A percentile compares a stretch with the other conserved stretches of the same genome.
These are phyloP conservation scores for Lipomyces japonicus DNA, from an alignment of 805 yeast genomes.

Conservation along the genomic window DNA sequence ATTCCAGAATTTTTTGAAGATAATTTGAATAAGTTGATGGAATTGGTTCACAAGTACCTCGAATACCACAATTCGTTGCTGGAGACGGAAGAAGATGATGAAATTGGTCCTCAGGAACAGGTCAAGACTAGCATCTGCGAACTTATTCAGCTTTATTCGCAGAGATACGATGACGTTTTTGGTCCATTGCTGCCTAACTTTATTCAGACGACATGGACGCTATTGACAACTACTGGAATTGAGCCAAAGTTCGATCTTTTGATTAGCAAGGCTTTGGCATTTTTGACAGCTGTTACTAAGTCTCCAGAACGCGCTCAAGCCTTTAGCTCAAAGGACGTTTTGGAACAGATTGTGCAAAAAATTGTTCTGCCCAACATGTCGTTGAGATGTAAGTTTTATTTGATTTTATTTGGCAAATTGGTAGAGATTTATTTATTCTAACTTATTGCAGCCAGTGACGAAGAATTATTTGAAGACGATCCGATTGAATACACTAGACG, in stretches of 20 bases:
- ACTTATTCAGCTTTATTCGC: constrained; percentile 76
- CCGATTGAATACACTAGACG: constrained; percentile 90
- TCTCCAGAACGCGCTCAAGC: constrained; percentile 60
- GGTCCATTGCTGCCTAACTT: constrained; percentile 72
- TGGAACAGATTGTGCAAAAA: constrained; percentile 74
- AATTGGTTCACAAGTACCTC: constrained; percentile 75
- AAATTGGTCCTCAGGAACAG: constrained; percentile 62
- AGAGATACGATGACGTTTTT: constrained; percentile 88
- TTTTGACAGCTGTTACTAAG: constrained; percentile 75
- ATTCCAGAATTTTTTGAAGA: constrained; percentile 98
- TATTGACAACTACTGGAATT: constrained; percentile 60
- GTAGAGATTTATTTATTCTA: neutral
- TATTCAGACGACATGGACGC: constrained; percentile 76
- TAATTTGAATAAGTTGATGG: constrained; percentile 71
- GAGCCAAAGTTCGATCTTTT: constrained; percentile 80
- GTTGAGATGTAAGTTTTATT: constrained; percentile 46
- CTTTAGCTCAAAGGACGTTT: constrained; percentile 54
- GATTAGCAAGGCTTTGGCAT: constrained; percentile 74
- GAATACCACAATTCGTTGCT: constrained; percentile 54
- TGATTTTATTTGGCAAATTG: neutral
- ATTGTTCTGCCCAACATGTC: constrained; percentile 85
- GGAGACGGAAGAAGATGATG: constrained; percentile 53
- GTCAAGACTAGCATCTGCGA: constrained; percentile 83
- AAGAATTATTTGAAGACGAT: constrained; percentile 93
- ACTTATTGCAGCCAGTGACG: constrained; percentile 58